These are phyloP conservation scores for Diaporthe citriasiana DNA, from an alignment of 2,329 filamentous ascomycete species.

Conservation along the genomic window DNA sequence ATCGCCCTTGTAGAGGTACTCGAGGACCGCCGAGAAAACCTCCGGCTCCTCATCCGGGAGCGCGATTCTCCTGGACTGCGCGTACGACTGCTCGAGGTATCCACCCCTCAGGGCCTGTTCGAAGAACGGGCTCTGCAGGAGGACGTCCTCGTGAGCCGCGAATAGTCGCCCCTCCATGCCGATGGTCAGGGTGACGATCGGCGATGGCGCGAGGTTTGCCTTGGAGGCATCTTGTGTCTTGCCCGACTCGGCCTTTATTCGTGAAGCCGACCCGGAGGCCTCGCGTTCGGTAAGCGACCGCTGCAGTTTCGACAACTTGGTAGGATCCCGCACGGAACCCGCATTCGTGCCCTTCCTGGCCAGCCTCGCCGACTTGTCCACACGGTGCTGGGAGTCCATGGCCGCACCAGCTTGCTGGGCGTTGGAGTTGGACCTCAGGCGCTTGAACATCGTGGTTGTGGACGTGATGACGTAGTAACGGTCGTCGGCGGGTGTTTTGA, in stretches of 20 bases:
- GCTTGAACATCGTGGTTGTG: constrained; percentile 85
- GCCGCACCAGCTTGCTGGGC: constrained; percentile 50
- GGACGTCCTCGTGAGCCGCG: constrained; percentile 94
- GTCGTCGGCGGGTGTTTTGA: constrained; percentile 37
- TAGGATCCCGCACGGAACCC: constrained; percentile 74
- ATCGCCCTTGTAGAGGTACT: constrained; percentile 97
- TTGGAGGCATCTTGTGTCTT: constrained; percentile 40
- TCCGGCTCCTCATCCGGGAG: constrained; percentile 86
- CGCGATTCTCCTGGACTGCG: constrained; percentile 81
- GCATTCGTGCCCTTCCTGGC: constrained; percentile 71
- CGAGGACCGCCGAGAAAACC: constrained; percentile 92
- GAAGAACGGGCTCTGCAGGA: constrained; percentile 89
- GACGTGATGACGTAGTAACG: constrained; percentile 50
- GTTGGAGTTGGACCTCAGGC: constrained; percentile 82
- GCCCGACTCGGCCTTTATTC: constrained; percentile 22
- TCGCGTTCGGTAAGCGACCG: constrained; percentile 77
- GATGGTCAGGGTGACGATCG: constrained; percentile 89
- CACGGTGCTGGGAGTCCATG: constrained; percentile 67
- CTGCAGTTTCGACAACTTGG: constrained; percentile 88
- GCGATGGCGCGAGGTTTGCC: constrained; percentile 62
- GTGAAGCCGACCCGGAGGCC: constrained; percentile 49
- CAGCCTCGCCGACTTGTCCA: constrained; percentile 88
- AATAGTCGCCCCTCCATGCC: constrained; percentile 90
- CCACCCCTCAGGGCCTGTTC: constrained; percentile 78
- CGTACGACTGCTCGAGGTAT: constrained; percentile 71